phyloP scores from a whole-genome alignment of 2,329 filamentous ascomycete species.

The Chalaropsis thielavioides region DNA sequence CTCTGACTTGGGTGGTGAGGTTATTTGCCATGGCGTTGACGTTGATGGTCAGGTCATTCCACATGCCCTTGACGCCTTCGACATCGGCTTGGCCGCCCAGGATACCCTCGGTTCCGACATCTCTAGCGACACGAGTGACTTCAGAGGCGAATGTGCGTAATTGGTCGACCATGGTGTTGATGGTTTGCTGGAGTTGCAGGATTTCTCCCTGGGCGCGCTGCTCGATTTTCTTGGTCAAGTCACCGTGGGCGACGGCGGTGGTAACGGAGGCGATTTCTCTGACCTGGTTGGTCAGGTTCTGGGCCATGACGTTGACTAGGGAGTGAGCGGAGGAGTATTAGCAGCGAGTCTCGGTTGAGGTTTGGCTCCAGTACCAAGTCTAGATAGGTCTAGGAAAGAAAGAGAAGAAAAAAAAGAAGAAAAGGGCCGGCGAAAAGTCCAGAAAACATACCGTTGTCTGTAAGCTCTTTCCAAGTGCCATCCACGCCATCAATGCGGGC shows the following conservation, averaged over 20 bases:
- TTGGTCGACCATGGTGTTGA: conserved; percentile 83
- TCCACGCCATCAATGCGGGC: conserved; percentile 87
- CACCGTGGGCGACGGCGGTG: conserved; percentile 68
- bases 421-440: neutral
- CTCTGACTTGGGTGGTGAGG: conserved; percentile 75
- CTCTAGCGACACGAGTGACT: conserved; percentile 67
- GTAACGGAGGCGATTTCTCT: conserved; percentile 76
- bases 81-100: conserved; percentile 72
- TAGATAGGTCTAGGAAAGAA: no score
- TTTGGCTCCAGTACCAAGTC: no score
- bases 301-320: conserved; percentile 66
- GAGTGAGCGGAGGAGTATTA: conserved; percentile 32
- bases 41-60: conserved; percentile 75
- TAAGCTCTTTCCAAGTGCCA: conserved; percentile 95
- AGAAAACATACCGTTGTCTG: conserved; percentile 51
- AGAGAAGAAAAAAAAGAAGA: neutral
- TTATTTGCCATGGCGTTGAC: conserved; percentile 84
- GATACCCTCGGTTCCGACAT: conserved; percentile 73
- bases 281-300: conserved; percentile 70
- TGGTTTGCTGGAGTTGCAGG: conserved; percentile 67
- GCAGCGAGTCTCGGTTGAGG: no score
- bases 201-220: conserved; percentile 70
- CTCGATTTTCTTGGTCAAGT: conserved; percentile 73
- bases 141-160: conserved; percentile 70
- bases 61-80: conserved; percentile 73